Conservation (phyloP, 345 rosid species). For the Aethionema arabicum region DNA sequence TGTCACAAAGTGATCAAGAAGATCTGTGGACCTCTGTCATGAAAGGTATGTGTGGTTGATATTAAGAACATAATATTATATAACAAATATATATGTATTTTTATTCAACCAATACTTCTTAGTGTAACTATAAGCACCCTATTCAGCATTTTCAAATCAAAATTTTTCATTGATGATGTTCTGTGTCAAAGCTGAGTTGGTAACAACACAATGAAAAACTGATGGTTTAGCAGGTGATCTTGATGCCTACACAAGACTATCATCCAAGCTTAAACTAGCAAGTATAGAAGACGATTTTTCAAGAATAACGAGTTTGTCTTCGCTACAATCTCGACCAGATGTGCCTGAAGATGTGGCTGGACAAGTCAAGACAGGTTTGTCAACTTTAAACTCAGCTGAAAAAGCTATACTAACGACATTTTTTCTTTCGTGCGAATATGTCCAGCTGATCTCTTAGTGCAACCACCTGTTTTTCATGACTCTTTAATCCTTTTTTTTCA, state of each 20-base stretch:
- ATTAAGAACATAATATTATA: conserved; percentile 8
- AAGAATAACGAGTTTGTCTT: conserved; percentile 33
- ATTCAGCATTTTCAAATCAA: conserved; percentile 24
- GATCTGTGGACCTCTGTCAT: conserved; percentile 83
- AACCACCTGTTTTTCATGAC: conserved; percentile 3
- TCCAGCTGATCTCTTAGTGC: background rate
- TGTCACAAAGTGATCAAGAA: conserved; percentile 91
- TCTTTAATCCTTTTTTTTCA: conserved; percentile 29
- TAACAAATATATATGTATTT: background rate
- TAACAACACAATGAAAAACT: conserved; percentile 9
- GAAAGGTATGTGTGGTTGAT: conserved; percentile 54
- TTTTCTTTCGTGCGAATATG: background rate
- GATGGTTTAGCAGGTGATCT: conserved; percentile 60
- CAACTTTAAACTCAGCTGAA: conserved; percentile 29
- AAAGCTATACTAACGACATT: conserved; percentile 8
- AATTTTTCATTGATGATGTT: background rate
- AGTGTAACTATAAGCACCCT: conserved; percentile 1
- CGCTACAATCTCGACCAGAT: conserved; percentile 44
- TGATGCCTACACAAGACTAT: conserved; percentile 65
- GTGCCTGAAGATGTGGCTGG: conserved; percentile 53
- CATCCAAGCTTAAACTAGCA: conserved; percentile 82
- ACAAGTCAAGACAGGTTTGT: conserved; percentile 79
- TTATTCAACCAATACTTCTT: conserved; percentile 10
- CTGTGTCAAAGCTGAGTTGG: background rate
- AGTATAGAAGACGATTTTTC: conserved; percentile 62